These are phyloP conservation scores for Datura wrightii DNA, from an alignment of 257 asterid species.

Conservation along the genomic window DNA sequence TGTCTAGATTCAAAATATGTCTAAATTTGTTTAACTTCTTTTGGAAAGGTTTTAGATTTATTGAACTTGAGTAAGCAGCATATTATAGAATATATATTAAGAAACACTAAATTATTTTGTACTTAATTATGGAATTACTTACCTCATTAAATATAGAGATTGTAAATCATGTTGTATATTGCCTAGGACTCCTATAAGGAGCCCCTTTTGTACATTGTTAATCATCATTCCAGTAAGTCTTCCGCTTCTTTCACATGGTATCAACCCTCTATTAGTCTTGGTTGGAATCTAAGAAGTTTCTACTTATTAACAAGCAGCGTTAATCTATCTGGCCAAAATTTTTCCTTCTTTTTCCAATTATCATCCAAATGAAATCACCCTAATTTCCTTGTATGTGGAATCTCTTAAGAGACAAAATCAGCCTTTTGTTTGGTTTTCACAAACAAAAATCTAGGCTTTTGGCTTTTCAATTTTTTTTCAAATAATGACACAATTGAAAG, in stretches of 20 bases:
- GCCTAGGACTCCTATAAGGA: background rate
- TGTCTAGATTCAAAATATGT: background rate
- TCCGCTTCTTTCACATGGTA: too few species aligned
- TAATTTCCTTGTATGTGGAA: too few species aligned
- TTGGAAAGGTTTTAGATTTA: too few species aligned
- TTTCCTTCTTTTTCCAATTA: background rate
- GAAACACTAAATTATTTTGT: background rate
- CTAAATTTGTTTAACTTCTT: background rate
- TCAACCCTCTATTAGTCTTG: background rate
- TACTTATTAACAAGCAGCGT: background rate
- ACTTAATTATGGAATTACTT: background rate
- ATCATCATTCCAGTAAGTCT: background rate
- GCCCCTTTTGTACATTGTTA: background rate
- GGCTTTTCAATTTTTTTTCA: too few species aligned
- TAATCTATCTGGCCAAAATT: background rate
- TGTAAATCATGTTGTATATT: too few species aligned
- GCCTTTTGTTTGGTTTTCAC: too few species aligned
- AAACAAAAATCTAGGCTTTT: too few species aligned
- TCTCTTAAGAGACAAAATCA: too few species aligned
- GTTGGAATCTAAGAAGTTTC: background rate
- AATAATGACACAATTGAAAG: too few species aligned
- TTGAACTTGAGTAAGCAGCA: too few species aligned
- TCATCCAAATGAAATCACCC: background rate
- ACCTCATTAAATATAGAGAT: background rate
- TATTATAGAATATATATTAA: too few species aligned